These are phyloP conservation scores for Gryganskiella cystojenkinii DNA, from an alignment of 192 early-diverging fungal species.

Conservation along the genomic window DNA sequence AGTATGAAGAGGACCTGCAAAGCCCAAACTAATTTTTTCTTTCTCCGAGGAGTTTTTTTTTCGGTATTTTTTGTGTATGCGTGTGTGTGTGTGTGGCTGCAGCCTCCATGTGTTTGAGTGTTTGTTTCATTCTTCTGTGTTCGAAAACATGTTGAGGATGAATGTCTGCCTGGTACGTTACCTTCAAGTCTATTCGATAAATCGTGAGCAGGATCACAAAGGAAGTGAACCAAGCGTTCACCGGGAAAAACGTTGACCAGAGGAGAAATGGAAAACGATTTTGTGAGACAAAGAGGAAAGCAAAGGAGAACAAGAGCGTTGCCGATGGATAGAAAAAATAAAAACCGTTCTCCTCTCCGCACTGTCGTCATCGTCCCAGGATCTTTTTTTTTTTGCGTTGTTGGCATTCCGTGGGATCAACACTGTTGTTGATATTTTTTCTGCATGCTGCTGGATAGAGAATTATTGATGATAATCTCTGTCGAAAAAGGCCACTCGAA, in stretches of 20 bases:
- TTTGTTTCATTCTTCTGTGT: too few species aligned
- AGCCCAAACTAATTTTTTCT: background rate
- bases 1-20: background rate
- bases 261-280: background rate
- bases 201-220: background rate
- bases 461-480: too few species aligned
- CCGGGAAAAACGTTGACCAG: background rate
- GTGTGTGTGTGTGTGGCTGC: too few species aligned
- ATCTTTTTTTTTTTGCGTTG: too few species aligned
- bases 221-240: background rate
- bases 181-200: conserved; percentile 15
- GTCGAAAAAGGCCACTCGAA: too few species aligned
- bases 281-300: background rate
- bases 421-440: too few species aligned
- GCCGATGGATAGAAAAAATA: background rate
- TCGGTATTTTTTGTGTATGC: background rate
- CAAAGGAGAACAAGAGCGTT: background rate
- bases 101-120: too few species aligned
- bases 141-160: too few species aligned
- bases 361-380: background rate
- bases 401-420: too few species aligned
- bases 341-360: background rate
- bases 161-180: background rate
- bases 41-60: conserved; percentile 27
- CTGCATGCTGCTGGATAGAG: too few species aligned